These are phyloP conservation scores for Nemophila menziesii DNA, from an alignment of 257 asterid species.

Conservation along the genomic window DNA sequence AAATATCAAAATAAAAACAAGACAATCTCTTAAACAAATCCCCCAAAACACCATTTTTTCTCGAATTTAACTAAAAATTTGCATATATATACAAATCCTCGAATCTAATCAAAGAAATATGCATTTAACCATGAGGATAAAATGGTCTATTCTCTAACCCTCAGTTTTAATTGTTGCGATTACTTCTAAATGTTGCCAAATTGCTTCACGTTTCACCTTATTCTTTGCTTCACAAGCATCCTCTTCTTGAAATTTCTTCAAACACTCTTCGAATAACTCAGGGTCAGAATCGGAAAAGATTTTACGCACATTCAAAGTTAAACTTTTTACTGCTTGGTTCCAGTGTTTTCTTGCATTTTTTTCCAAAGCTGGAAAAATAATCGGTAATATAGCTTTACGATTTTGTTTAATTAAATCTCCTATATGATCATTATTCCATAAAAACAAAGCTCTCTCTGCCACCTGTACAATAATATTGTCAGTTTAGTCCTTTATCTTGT, in stretches of 20 bases:
- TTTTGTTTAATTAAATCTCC: slow-evolving; percentile 82
- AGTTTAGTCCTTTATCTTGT: no score
- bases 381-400: slow-evolving; percentile 62
- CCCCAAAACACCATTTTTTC: slow-evolving; percentile 20
- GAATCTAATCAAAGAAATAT: slow-evolving; percentile 15
- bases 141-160: slow-evolving; percentile 17
- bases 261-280: slow-evolving; percentile 64
- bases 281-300: slow-evolving; percentile 63
- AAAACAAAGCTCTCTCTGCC: slow-evolving; percentile 83
- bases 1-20: slow-evolving; percentile 14
- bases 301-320: slow-evolving; percentile 82
- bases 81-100: slow-evolving; percentile 40
- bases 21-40: slow-evolving; percentile 12
- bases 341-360: slow-evolving; percentile 68
- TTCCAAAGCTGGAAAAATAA: slow-evolving; percentile 67
- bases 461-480: no score
- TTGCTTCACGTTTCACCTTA: slow-evolving; percentile 46
- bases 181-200: slow-evolving; percentile 69
- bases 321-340: slow-evolving; percentile 82
- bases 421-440: slow-evolving; percentile 86
- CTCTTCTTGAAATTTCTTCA: slow-evolving; percentile 64
- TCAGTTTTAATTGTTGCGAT: slow-evolving; percentile 48
- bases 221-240: slow-evolving; percentile 42
- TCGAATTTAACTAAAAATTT: slow-evolving; percentile 25
- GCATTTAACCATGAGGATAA: slow-evolving; percentile 18